Conservation (phyloP, 164 flowering plant genomes). For the Vitis riparia region DNA sequence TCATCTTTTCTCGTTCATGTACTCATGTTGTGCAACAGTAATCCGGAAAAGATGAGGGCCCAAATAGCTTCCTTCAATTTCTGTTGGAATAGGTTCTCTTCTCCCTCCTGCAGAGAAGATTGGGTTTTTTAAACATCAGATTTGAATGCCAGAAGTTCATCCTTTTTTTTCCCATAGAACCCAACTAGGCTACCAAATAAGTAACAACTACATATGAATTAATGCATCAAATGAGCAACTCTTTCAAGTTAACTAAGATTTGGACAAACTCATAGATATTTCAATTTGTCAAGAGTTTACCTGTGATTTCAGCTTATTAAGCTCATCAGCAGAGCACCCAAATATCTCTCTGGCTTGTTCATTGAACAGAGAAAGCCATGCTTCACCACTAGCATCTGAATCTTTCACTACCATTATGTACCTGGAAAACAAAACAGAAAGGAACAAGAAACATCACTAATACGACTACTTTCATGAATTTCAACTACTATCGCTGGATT, state of each 20-base stretch:
- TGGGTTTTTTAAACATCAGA: too few relatives aligned
- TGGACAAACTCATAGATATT: too few relatives aligned
- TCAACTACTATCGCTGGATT: background rate
- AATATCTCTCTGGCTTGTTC: slow-evolving; percentile 84
- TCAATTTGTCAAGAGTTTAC: slow-evolving; percentile 28
- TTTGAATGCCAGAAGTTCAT: too few relatives aligned
- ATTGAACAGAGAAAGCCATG: slow-evolving; percentile 79
- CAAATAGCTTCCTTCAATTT: slow-evolving; percentile 78
- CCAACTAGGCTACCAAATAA: too few relatives aligned
- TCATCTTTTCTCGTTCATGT: slow-evolving; percentile 73
- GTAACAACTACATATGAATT: too few relatives aligned
- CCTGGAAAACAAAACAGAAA: slow-evolving; percentile 30
- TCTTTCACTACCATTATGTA: slow-evolving; percentile 71
- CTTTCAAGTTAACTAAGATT: too few relatives aligned
- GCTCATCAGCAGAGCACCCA: slow-evolving; percentile 96
- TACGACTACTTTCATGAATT: background rate
- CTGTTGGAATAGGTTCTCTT: slow-evolving; percentile 33
- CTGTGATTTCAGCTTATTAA: slow-evolving; percentile 65
- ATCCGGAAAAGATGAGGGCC: slow-evolving; percentile 75
- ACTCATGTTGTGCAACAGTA: slow-evolving; percentile 69
- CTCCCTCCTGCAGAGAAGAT: slow-evolving; percentile 32
- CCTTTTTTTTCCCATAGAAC: too few relatives aligned
- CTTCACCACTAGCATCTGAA: slow-evolving; percentile 83
- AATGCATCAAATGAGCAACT: too few relatives aligned
- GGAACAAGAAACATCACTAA: background rate